These are phyloP conservation scores for Diaporthe australafricana DNA, from an alignment of 2,329 filamentous ascomycete species.

Conservation along the genomic window DNA sequence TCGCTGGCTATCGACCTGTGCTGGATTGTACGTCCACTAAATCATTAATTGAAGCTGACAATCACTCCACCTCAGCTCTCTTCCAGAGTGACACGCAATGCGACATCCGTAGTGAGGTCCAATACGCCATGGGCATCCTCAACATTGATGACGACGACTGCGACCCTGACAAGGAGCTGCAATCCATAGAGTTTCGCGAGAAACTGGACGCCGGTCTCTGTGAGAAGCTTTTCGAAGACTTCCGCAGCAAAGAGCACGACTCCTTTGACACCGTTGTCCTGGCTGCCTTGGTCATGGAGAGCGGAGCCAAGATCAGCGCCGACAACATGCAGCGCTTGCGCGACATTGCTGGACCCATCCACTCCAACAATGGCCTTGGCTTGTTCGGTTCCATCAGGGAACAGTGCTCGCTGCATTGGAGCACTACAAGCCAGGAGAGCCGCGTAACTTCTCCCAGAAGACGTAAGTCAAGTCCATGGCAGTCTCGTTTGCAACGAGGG, in stretches of 20 bases:
- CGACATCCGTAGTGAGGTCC: conserved; percentile 12
- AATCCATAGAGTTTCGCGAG: background rate
- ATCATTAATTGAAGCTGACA: background rate
- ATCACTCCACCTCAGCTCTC: conserved; percentile 5
- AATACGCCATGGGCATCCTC: background rate
- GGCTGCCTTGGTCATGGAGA: conserved; percentile 42
- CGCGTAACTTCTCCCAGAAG: background rate
- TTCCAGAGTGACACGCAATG: conserved; percentile 30
- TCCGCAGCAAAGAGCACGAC: conserved; percentile 42
- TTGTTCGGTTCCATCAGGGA: background rate
- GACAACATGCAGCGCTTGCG: conserved; percentile 39
- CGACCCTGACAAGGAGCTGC: background rate
- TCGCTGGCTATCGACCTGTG: no score
- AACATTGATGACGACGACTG: background rate
- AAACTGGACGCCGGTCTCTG: conserved; percentile 32
- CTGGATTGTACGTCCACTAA: no score
- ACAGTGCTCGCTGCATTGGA: conserved; percentile 1
- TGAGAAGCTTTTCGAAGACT: conserved; percentile 26
- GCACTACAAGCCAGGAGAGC: conserved; percentile 3
- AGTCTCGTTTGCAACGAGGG: background rate
- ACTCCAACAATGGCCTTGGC: conserved; percentile 19
- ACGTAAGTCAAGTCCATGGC: background rate
- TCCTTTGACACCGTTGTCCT: conserved; percentile 38
- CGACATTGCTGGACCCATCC: conserved; percentile 34
- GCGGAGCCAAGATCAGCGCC: conserved; percentile 40